Conservation (phyloP, 345 rosid species). For the Mercurialis annua region DNA sequence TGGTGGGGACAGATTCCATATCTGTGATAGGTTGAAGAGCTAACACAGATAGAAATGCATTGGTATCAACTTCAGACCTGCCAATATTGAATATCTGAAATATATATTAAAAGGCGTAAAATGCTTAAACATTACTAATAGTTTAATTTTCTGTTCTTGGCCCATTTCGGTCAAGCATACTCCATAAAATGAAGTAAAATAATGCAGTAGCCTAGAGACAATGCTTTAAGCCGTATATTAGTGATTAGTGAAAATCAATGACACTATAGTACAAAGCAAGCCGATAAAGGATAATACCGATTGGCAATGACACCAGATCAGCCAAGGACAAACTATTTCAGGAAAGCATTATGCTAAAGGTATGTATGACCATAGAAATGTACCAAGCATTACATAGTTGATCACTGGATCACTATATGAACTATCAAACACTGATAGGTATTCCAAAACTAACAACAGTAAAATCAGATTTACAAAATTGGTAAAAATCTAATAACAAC, state of each 20-base stretch:
- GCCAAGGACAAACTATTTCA: not conserved
- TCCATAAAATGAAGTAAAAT: no score
- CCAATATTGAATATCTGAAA: slow-evolving; percentile 18
- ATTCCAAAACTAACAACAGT: not conserved
- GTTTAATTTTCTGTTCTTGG: no score
- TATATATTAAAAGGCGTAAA: no score
- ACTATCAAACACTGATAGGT: no score
- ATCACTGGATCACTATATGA: not conserved
- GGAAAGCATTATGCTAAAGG: not conserved
- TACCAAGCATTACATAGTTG: not conserved
- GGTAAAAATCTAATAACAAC: not conserved
- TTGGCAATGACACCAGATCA: not conserved
- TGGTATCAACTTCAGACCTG: slow-evolving; percentile 90
- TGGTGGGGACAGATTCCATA: slow-evolving; percentile 76
- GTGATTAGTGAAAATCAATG: no score
- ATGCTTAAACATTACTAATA: no score
- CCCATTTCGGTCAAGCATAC: not conserved
- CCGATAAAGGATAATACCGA: not conserved
- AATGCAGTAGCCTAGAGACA: no score
- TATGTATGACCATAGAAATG: not conserved
- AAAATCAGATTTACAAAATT: not conserved
- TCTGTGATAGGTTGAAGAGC: slow-evolving; percentile 83
- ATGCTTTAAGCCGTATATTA: no score
- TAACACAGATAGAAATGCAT: slow-evolving; percentile 86
- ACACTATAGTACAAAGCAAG: not conserved